Percentiles rank a stretch among this genome's conserved stretches.
Evolutionary conservation across 2,329 filamentous ascomycete genomes (phyloP).

Genomic region (Reticulascus tulasneorum): DNA sequence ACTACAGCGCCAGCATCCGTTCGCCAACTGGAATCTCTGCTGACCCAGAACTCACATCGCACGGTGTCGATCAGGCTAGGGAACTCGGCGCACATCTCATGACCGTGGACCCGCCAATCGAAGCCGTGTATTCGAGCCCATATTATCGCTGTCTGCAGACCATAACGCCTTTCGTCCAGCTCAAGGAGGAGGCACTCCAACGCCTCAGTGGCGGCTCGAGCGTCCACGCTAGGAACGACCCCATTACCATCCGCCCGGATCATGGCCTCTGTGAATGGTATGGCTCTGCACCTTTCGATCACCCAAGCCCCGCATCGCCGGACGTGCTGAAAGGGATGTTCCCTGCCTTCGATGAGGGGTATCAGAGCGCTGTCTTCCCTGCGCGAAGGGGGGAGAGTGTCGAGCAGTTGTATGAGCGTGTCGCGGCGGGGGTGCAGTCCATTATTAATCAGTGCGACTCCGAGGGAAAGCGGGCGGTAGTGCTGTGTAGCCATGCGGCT

Average conservation of each 20-base stretch:
- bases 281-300: conserved; percentile 77
- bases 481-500: conserved; percentile 88
- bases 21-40: conserved; percentile 85
- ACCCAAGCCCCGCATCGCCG: conserved; percentile 71
- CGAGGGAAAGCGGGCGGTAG: conserved; percentile 64
- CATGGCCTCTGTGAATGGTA: conserved; percentile 80
- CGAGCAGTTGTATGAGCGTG: conserved; percentile 71
- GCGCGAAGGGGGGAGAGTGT: conserved; percentile 74
- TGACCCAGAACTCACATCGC: conserved; percentile 81
- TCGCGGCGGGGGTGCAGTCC: conserved; percentile 64
- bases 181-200: conserved; percentile 26
- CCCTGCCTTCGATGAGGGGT: conserved; percentile 53
- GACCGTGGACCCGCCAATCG: conserved; percentile 61
- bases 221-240: conserved; percentile 11
- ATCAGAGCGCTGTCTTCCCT: conserved; percentile 65
- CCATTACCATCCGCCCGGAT: conserved; percentile 48
- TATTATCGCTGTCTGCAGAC: conserved; percentile 89
- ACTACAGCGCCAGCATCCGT: conserved; percentile 67
- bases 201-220: conserved; percentile 6
- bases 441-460: conserved; percentile 71
- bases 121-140: conserved; percentile 76
- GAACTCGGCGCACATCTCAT: conserved; percentile 68
- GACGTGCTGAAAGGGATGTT: conserved; percentile 64
- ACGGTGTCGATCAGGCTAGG: conserved; percentile 78
- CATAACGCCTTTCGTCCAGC: conserved; percentile 62